phyloP scores from a whole-genome alignment of 2,329 filamentous ascomycete species.

The Metarhizium sp. region DNA sequence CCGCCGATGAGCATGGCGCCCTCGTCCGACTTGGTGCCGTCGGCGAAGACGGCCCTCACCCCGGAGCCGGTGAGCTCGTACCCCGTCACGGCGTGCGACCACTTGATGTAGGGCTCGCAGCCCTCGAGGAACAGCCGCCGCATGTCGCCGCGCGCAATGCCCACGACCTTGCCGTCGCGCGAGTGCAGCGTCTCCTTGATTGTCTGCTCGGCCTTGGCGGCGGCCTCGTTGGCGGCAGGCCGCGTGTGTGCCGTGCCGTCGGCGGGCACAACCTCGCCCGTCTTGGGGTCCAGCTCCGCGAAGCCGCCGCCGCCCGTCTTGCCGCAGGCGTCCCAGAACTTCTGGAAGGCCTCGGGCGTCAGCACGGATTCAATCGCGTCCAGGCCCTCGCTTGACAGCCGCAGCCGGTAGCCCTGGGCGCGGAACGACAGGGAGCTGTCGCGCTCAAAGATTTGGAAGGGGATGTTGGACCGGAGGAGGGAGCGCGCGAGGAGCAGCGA shows the following conservation, averaged over 20 bases:
- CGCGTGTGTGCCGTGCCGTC: too few species aligned
- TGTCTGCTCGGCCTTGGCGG: neutral
- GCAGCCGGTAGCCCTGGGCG: conserved; percentile 52
- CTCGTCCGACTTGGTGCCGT: conserved; percentile 48
- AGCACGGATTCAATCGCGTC: conserved; percentile 53
- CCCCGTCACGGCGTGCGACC: conserved; percentile 44
- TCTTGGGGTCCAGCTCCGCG: conserved; percentile 39
- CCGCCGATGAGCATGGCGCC: conserved; percentile 51
- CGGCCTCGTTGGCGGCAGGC: too few species aligned
- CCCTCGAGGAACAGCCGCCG: conserved; percentile 47
- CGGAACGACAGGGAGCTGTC: conserved; percentile 41
- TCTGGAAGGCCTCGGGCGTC: conserved; percentile 32
- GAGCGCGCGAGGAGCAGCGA: conserved; percentile 35
- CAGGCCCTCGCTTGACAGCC: conserved; percentile 46
- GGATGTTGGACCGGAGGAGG: conserved; percentile 30
- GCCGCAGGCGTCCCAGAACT: conserved; percentile 50
- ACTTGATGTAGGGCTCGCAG: conserved; percentile 44
- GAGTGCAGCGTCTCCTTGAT: conserved; percentile 30
- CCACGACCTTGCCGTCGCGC: conserved; percentile 49
- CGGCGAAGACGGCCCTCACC: conserved; percentile 48
- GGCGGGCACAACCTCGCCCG: conserved; percentile 29
- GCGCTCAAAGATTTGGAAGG: conserved; percentile 48
- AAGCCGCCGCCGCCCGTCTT: conserved; percentile 51
- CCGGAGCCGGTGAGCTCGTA: conserved; percentile 47
- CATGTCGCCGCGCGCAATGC: conserved; percentile 56